phyloP scores from a whole-genome alignment of 495 filamentous ascomycete species.

The Monascus purpureus region DNA sequence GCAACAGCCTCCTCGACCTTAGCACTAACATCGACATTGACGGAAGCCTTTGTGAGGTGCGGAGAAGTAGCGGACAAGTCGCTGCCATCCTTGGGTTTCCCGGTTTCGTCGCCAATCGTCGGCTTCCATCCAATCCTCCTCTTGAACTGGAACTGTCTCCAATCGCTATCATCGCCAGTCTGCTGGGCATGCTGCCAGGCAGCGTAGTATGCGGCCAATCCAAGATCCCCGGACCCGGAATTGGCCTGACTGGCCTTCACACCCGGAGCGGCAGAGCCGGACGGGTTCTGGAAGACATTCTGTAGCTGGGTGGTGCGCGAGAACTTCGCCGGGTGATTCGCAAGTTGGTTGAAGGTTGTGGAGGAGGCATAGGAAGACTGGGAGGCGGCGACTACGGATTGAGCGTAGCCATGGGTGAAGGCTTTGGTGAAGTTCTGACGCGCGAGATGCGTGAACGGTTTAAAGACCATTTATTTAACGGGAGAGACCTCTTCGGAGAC shows the following conservation, averaged over 20 bases:
- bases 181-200: slow-evolving; percentile 71
- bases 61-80: slow-evolving; percentile 14
- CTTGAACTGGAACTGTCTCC: slow-evolving; percentile 80
- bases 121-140: slow-evolving; percentile 81
- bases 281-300: slow-evolving; percentile 55
- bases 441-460: slow-evolving; percentile 77
- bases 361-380: slow-evolving; percentile 79
- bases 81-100: slow-evolving; percentile 21
- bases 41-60: slow-evolving; percentile 45
- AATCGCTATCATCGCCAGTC: slow-evolving; percentile 60
- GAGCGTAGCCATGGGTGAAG: slow-evolving; percentile 93
- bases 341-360: slow-evolving; percentile 40
- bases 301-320: slow-evolving; percentile 56
- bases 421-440: slow-evolving; percentile 93
- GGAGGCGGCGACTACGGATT: slow-evolving; percentile 89
- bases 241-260: slow-evolving; percentile 31
- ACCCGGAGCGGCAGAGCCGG: slow-evolving; percentile 28
- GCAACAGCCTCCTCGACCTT: slow-evolving; percentile 53
- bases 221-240: slow-evolving; percentile 34
- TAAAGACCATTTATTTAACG: slow-evolving; percentile 69
- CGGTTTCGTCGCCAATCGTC: slow-evolving; percentile 34
- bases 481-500: slow-evolving; percentile 35
- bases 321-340: slow-evolving; percentile 38
- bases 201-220: slow-evolving; percentile 76
- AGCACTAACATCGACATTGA: slow-evolving; percentile 39